phyloP scores from a whole-genome alignment of 2,329 filamentous ascomycete genomes.

The Microdochium trichocladiopsis region DNA sequence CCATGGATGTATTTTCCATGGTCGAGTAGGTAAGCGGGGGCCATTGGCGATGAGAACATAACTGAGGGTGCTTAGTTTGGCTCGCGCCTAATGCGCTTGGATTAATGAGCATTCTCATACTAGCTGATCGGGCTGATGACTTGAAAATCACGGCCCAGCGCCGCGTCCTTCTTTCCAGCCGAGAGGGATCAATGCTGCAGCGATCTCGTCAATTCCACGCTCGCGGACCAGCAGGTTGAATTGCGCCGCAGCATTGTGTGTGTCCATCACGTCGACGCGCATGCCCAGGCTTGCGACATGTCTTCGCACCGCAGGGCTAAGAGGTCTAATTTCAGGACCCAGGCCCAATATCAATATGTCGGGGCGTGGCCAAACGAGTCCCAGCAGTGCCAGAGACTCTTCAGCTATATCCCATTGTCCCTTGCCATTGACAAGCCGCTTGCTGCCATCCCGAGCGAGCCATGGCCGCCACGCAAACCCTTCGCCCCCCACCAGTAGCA shows the following conservation, averaged over 20 bases:
- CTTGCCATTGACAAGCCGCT: slow-evolving; percentile 61
- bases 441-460: slow-evolving; percentile 36
- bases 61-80: too few species aligned
- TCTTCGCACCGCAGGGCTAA: slow-evolving; percentile 67
- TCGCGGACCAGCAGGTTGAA: slow-evolving; percentile 96
- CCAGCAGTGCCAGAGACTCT: slow-evolving; percentile 67
- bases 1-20: too few species aligned
- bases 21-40: too few species aligned
- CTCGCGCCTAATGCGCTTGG: too few species aligned
- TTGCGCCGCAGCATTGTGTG: slow-evolving; percentile 85
- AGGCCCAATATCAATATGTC: slow-evolving; percentile 88
- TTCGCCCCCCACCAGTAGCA: slow-evolving; percentile 78
- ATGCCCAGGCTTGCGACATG: slow-evolving; percentile 74
- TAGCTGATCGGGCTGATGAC: too few species aligned
- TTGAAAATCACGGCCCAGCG: slow-evolving; percentile 16
- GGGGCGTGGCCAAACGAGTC: slow-evolving; percentile 79
- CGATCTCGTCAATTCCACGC: slow-evolving; percentile 75
- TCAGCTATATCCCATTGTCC: slow-evolving; percentile 74
- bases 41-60: too few species aligned
- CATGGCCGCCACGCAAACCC: slow-evolving; percentile 87
- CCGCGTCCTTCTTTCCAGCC: slow-evolving; percentile 65
- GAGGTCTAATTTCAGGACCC: slow-evolving; percentile 65
- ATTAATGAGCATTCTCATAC: too few species aligned
- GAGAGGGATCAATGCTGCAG: slow-evolving; percentile 79
- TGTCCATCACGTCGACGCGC: slow-evolving; percentile 82